phyloP scores from a whole-genome alignment of 352 stramenopile genomes.

The Phytophthora hibernalis region DNA sequence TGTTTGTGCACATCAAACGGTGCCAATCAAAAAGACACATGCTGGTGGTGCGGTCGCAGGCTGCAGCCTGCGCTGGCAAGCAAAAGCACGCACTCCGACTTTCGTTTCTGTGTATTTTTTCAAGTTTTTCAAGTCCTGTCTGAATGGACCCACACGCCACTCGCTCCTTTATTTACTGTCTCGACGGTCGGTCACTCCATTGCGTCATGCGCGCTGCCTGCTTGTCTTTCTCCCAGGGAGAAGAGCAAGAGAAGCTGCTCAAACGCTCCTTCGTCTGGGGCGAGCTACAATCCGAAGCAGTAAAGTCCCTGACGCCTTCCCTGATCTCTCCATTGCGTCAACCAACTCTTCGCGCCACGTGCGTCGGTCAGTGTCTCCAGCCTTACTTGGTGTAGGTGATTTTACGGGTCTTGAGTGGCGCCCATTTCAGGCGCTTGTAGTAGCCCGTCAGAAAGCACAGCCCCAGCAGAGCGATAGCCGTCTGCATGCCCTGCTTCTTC shows the following conservation, averaged over 20 bases:
- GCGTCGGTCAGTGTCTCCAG: conserved; percentile 16
- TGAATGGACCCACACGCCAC: conserved; percentile 25
- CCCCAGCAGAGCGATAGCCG: conserved; percentile 92
- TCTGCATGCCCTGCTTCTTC: conserved; percentile 98
- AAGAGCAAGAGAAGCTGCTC: conserved; percentile 13
- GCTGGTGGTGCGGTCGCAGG: conserved; percentile 3
- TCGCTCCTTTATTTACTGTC: conserved; percentile 39
- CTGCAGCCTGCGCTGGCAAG: no score
- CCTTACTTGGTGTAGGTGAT: conserved; percentile 98
- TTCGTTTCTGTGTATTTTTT: conserved; percentile 41
- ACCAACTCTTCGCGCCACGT: conserved; percentile 16
- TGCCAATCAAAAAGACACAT: not conserved
- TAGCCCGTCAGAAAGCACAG: conserved; percentile 95
- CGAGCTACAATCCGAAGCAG: conserved; percentile 25
- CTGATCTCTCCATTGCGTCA: conserved; percentile 16
- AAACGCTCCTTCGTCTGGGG: conserved; percentile 27
- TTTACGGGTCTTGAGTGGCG: conserved; percentile 97
- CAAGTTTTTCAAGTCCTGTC: conserved; percentile 35
- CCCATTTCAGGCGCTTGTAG: conserved; percentile 99
- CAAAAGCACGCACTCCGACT: no score
- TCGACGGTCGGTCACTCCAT: conserved; percentile 28
- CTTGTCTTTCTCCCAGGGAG: conserved; percentile 18
- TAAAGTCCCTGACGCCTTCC: conserved; percentile 14
- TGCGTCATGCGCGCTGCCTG: conserved; percentile 23
- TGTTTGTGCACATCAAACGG: not conserved